Percentiles rank a stretch among this genome's conserved stretches.
phyloP scores from a whole-genome alignment of 2,329 filamentous ascomycete genomes.

The Fusarium sp. region DNA sequence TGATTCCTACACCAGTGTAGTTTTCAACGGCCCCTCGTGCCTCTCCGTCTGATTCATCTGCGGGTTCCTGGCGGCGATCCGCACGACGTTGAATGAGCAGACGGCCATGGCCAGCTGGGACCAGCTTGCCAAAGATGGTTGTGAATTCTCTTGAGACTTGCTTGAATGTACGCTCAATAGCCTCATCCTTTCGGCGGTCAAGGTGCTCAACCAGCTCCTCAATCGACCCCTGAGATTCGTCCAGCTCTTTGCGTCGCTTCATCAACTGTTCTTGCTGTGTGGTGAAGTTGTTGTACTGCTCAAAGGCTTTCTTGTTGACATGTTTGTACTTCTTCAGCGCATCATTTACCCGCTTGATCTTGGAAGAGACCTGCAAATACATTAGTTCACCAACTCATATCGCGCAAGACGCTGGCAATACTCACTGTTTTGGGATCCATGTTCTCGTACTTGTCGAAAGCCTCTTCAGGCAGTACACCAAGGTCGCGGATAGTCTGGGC shows the following conservation, averaged over 20 bases:
- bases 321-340: slow-evolving; percentile 95
- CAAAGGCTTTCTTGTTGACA: slow-evolving; percentile 99
- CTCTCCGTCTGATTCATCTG: slow-evolving; percentile 73
- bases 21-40: slow-evolving; percentile 84
- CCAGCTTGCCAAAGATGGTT: slow-evolving; percentile 92
- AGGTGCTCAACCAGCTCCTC: slow-evolving; percentile 92
- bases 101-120: slow-evolving; percentile 90
- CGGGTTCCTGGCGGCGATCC: slow-evolving; percentile 70
- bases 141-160: slow-evolving; percentile 95
- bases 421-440: slow-evolving; percentile 81
- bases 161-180: slow-evolving; percentile 97
- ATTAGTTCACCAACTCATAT: slow-evolving; percentile 19
- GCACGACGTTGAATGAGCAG: slow-evolving; percentile 92
- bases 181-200: slow-evolving; percentile 96
- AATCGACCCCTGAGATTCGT: slow-evolving; percentile 86
- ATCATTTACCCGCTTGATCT: slow-evolving; percentile 91
- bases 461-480: slow-evolving; percentile 92
- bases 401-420: slow-evolving; percentile 13
- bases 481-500: slow-evolving; percentile 91
- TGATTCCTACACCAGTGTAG: slow-evolving; percentile 95
- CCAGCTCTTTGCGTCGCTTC: slow-evolving; percentile 85
- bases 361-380: slow-evolving; percentile 62
- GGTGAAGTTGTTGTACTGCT: slow-evolving; percentile 98
- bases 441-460: slow-evolving; percentile 89
- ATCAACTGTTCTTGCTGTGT: slow-evolving; percentile 88